Evolutionary conservation across 148 eudicot genomes (phyloP).

Genomic region (Fagopyrum tataricum): DNA sequence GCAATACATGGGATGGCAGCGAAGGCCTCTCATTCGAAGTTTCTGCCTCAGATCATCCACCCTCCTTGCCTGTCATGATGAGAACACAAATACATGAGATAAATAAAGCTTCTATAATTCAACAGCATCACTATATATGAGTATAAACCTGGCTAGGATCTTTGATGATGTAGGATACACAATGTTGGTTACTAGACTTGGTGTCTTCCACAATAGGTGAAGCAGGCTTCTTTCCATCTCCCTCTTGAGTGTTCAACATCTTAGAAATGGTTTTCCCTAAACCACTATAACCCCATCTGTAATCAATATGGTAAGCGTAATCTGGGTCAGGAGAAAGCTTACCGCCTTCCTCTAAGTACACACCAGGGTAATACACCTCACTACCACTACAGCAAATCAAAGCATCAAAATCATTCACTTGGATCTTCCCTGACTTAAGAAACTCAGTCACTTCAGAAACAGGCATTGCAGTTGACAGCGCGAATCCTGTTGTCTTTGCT

Average conservation of each 20-base stretch:
- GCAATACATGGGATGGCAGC: slow-evolving; percentile 81
- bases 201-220: slow-evolving; percentile 38
- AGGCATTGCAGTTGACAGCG: slow-evolving; percentile 66
- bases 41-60: slow-evolving; percentile 72
- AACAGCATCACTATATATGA: background rate
- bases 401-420: slow-evolving; percentile 63
- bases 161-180: slow-evolving; percentile 53
- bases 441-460: slow-evolving; percentile 36
- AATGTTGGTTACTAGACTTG: slow-evolving; percentile 51
- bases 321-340: slow-evolving; percentile 45
- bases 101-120: background rate
- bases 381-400: slow-evolving; percentile 68
- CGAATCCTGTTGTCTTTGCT: slow-evolving; percentile 49
- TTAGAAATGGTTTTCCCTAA: slow-evolving; percentile 49
- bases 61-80: slow-evolving; percentile 49
- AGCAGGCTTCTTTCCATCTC: slow-evolving; percentile 17
- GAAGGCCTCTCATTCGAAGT: slow-evolving; percentile 72
- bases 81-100: background rate
- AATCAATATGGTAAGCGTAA: slow-evolving; percentile 56
- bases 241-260: slow-evolving; percentile 40
- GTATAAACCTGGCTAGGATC: slow-evolving; percentile 44
- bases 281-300: slow-evolving; percentile 74
- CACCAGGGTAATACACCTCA: slow-evolving; percentile 67
- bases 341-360: slow-evolving; percentile 38
- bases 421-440: slow-evolving; percentile 42